Percentiles rank a stretch among this genome's conserved stretches.
phyloP scores from a whole-genome alignment of 306 rosid species.

The Dalbergia cochinchinensis region DNA sequence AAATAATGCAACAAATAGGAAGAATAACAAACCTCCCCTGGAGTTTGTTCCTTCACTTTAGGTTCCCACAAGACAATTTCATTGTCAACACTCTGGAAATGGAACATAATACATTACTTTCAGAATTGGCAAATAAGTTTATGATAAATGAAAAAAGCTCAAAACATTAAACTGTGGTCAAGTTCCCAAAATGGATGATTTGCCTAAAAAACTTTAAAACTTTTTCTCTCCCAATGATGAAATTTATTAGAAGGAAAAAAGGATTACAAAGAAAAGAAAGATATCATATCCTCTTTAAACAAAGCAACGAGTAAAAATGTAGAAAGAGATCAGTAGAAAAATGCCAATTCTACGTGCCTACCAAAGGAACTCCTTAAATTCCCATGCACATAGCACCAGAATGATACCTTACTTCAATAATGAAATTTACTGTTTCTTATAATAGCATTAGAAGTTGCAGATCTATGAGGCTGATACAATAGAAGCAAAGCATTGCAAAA shows the following conservation, averaged over 20 bases:
- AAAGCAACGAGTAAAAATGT: neutral
- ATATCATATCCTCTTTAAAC: constrained; percentile 15
- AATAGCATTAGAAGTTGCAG: constrained; percentile 7
- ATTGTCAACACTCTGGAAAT: constrained; percentile 89
- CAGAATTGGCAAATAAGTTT: constrained; percentile 29
- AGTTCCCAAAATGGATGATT: constrained; percentile 27
- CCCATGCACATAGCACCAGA: constrained; percentile 9
- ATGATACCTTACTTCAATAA: constrained; percentile 1
- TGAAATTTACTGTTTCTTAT: neutral
- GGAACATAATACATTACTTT: constrained; percentile 24
- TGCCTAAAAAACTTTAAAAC: neutral
- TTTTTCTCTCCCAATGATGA: constrained; percentile 17
- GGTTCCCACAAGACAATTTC: constrained; percentile 98
- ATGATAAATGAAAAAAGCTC: neutral
- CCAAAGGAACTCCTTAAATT: neutral
- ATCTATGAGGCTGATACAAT: neutral
- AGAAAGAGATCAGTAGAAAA: neutral
- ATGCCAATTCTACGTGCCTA: neutral
- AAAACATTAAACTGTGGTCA: constrained; percentile 3
- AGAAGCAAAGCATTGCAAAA: neutral
- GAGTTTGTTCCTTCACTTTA: constrained; percentile 89
- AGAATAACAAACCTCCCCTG: constrained; percentile 91
- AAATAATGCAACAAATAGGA: constrained; percentile 29
- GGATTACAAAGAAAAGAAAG: constrained; percentile 20
- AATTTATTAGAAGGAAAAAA: constrained; percentile 7